These are phyloP conservation scores for Thelonectria rubi DNA, from an alignment of 2,329 filamentous ascomycete genomes.

Conservation along the genomic window DNA sequence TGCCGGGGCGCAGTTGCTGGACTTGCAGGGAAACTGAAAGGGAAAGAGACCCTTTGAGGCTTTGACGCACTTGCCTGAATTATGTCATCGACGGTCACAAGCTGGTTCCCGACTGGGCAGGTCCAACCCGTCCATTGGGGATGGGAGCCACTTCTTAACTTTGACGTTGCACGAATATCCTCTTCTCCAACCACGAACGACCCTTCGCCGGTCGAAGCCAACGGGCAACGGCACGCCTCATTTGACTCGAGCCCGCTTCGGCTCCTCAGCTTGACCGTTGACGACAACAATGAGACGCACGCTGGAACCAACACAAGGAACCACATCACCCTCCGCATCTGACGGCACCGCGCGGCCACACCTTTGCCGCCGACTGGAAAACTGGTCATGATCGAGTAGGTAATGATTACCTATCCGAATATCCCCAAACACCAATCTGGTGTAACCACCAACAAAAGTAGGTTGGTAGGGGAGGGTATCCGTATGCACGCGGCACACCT, in stretches of 20 bases:
- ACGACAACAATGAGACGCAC: background rate
- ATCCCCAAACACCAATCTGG: slow-evolving; percentile 15
- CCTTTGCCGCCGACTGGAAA: slow-evolving; percentile 12
- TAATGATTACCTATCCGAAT: slow-evolving; percentile 27
- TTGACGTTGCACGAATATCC: no score
- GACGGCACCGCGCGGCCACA: slow-evolving; percentile 10
- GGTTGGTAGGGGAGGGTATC: no score
- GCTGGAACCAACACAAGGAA: background rate
- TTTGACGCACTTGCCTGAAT: background rate
- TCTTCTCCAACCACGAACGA: no score
- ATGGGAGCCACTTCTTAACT: no score
- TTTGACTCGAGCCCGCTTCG: no score
- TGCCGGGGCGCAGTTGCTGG: slow-evolving; percentile 13
- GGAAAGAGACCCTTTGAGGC: background rate
- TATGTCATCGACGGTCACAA: background rate
- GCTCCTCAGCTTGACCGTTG: no score
- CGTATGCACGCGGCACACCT: background rate
- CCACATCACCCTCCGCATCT: slow-evolving; percentile 6
- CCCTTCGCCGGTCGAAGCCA: no score
- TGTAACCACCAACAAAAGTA: background rate
- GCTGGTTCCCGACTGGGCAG: background rate
- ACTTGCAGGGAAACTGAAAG: no score
- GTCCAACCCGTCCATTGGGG: background rate
- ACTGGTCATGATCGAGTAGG: slow-evolving; percentile 9
- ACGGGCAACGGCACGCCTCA: no score